Conservation (phyloP, 768 basidiomycete species). For the Lentinula edodes region DNA sequence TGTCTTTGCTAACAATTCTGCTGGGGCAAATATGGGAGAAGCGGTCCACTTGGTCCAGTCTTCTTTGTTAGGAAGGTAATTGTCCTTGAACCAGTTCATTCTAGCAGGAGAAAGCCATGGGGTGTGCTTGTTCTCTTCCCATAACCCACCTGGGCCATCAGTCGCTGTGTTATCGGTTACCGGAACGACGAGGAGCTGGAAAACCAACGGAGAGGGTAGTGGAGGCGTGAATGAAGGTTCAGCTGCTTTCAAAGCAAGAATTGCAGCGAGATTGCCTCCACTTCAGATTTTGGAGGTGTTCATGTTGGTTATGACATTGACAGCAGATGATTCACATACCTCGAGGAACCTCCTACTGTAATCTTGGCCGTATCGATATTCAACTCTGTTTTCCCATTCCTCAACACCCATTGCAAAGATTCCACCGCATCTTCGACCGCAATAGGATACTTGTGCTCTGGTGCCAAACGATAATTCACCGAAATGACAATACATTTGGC, state of each 20-base stretch:
- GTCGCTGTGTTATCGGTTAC: slow-evolving; percentile 69
- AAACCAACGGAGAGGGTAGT: slow-evolving; percentile 39
- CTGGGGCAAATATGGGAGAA: slow-evolving; percentile 67
- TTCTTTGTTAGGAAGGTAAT: slow-evolving; percentile 59
- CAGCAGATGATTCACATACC: slow-evolving; percentile 28
- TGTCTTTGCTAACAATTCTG: slow-evolving; percentile 40
- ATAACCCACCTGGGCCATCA: slow-evolving; percentile 31
- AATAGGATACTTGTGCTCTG: slow-evolving; percentile 65
- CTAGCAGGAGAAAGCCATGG: slow-evolving; percentile 55
- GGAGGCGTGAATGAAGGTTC: slow-evolving; percentile 31
- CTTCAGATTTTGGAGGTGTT: slow-evolving; percentile 24
- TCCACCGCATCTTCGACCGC: slow-evolving; percentile 71
- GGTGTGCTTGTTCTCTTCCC: slow-evolving; percentile 52
- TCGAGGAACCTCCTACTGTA: slow-evolving; percentile 71
- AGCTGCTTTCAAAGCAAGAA: slow-evolving; percentile 59
- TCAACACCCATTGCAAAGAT: slow-evolving; percentile 54
- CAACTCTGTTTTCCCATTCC: slow-evolving; percentile 40
- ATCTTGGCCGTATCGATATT: slow-evolving; percentile 46
- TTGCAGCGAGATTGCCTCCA: slow-evolving; percentile 66
- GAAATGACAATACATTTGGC: slow-evolving; percentile 58
- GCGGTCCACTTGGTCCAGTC: slow-evolving; percentile 64
- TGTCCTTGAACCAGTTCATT: slow-evolving; percentile 71
- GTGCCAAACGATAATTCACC: slow-evolving; percentile 69
- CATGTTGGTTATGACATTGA: neutral
- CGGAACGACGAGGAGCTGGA: slow-evolving; percentile 66